A percentile compares a stretch with the other conserved stretches of the same genome.
These are phyloP conservation scores for Hypoxylon sp. DNA, from an alignment of 2,329 filamentous ascomycete species.

Conservation along the genomic window DNA sequence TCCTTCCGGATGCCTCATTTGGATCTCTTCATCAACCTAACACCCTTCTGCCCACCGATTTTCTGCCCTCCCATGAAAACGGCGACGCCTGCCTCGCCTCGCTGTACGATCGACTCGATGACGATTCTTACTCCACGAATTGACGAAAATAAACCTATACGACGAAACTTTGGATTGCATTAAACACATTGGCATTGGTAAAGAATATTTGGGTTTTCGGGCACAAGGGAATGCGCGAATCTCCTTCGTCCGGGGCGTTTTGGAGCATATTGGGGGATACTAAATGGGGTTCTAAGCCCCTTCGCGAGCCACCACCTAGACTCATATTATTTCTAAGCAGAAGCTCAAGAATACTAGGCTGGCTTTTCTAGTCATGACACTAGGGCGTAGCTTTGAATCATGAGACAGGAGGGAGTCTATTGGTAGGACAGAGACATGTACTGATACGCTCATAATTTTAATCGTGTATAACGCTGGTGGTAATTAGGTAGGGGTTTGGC, in stretches of 20 bases:
- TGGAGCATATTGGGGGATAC: constrained; percentile 36
- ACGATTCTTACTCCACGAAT: constrained; percentile 39
- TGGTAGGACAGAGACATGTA: constrained; percentile 34
- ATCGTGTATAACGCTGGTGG: constrained; percentile 43
- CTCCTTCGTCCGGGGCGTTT: constrained; percentile 38
- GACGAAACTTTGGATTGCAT: constrained; percentile 35
- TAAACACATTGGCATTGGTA: constrained; percentile 34
- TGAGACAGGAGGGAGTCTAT: constrained; percentile 20
- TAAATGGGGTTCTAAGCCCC: constrained; percentile 18
- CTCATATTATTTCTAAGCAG: constrained; percentile 20
- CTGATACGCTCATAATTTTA: constrained; percentile 44
- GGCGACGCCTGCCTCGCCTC: constrained; percentile 34
- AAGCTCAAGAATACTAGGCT: constrained; percentile 23
- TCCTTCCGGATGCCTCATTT: constrained; percentile 49
- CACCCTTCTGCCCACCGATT: constrained; percentile 46
- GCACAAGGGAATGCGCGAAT: constrained; percentile 22
- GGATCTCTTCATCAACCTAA: constrained; percentile 44
- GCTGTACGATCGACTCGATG: constrained; percentile 41
- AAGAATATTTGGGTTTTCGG: constrained; percentile 38
- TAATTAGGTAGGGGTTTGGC: constrained; percentile 18
- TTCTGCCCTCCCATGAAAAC: constrained; percentile 41
- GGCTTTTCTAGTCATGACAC: constrained; percentile 32
- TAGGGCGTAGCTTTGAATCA: constrained; percentile 29
- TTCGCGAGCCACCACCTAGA: constrained; percentile 6
- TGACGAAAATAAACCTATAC: constrained; percentile 41